Evolutionary conservation across 2,329 filamentous ascomycete species (phyloP).

Genomic region (Aspergillus hortae): DNA sequence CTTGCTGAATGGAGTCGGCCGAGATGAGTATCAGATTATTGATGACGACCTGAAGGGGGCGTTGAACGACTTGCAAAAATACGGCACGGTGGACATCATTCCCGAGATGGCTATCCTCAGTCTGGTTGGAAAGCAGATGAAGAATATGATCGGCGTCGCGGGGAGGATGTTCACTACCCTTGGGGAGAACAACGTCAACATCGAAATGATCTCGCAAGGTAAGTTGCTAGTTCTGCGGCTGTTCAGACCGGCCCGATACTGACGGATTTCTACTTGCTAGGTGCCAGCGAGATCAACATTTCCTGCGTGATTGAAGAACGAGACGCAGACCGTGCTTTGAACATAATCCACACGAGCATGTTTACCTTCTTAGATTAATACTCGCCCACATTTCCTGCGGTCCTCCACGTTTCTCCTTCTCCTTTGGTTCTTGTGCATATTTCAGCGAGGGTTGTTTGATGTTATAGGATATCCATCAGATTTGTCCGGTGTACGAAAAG

Average conservation of each 20-base stretch:
- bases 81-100: constrained; percentile 86
- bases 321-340: constrained; percentile 89
- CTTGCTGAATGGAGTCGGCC: constrained; percentile 47
- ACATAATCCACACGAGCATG: constrained; percentile 91
- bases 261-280: constrained; percentile 44
- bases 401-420: background rate
- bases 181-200: constrained; percentile 90
- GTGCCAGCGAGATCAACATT: constrained; percentile 98
- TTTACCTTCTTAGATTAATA: constrained; percentile 85
- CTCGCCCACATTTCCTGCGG: background rate
- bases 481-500: constrained; percentile 6
- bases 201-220: constrained; percentile 99
- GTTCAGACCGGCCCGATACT: constrained; percentile 5
- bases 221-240: constrained; percentile 27
- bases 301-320: constrained; percentile 92
- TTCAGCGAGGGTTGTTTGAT: constrained; percentile 9
- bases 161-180: constrained; percentile 93
- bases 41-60: constrained; percentile 63
- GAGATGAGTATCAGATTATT: constrained; percentile 51
- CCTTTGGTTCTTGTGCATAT: background rate
- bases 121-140: constrained; percentile 91
- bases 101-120: constrained; percentile 93
- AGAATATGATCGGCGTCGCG: constrained; percentile 93
- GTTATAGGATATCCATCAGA: constrained; percentile 14
- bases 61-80: constrained; percentile 69